These are phyloP conservation scores for Kandelia obovata DNA, from an alignment of 345 rosid genomes.

Conservation along the genomic window DNA sequence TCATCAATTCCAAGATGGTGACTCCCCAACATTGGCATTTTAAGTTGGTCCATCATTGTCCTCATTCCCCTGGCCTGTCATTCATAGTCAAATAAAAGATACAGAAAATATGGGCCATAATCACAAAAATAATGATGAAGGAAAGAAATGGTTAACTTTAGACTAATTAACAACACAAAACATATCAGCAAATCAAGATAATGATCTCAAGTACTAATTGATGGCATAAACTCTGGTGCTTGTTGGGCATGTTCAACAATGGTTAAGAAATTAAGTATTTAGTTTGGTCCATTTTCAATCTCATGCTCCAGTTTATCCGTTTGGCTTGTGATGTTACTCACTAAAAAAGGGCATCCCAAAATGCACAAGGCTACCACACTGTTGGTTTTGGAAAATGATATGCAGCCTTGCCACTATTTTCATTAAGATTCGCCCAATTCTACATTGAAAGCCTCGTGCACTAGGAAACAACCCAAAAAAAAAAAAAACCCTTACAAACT, in stretches of 20 bases:
- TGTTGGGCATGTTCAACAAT: background rate
- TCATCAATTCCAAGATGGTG: conserved; percentile 95
- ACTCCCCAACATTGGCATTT: conserved; percentile 59
- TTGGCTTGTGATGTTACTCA: background rate
- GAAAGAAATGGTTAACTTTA: background rate
- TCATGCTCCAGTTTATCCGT: background rate
- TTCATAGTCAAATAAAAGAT: conserved; percentile 12
- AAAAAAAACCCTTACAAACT: background rate
- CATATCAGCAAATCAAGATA: background rate
- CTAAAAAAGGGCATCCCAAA: too few relatives aligned
- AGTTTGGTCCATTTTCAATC: background rate
- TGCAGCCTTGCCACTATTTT: too few relatives aligned
- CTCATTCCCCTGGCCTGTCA: conserved; percentile 89
- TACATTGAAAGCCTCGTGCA: too few relatives aligned
- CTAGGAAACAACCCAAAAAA: background rate
- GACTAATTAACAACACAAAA: background rate
- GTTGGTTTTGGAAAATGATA: too few relatives aligned
- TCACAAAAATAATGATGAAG: background rate
- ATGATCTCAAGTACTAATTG: background rate
- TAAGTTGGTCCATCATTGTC: conserved; percentile 80
- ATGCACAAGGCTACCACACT: too few relatives aligned
- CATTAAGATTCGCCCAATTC: too few relatives aligned
- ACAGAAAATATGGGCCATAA: background rate
- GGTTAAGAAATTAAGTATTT: background rate
- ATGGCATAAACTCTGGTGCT: background rate